phyloP scores from a whole-genome alignment of 2,329 filamentous ascomycete genomes.

The Dothideomycetes sp. region DNA sequence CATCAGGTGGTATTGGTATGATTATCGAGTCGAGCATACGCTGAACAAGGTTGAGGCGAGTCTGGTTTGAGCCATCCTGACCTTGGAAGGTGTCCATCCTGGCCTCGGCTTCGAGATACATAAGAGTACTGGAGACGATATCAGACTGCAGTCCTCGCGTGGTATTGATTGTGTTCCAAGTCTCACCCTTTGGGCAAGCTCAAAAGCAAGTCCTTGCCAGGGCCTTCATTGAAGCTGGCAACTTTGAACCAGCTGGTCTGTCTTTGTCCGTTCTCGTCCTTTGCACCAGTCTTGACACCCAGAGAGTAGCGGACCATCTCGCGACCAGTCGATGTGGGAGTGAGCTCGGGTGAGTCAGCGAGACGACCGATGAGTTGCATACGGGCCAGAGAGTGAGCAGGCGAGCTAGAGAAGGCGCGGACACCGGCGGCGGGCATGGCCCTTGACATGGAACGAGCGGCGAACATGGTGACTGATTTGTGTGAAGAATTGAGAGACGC shows the following conservation, averaged over 20 bases:
- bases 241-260: constrained; percentile 81
- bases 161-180: not conserved
- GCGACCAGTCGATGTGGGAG: constrained; percentile 57
- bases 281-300: constrained; percentile 56
- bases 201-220: constrained; percentile 62
- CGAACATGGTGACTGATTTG: constrained; percentile 33
- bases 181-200: constrained; percentile 75
- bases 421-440: constrained; percentile 32
- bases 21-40: constrained; percentile 48
- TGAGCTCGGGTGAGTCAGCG: constrained; percentile 66
- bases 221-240: constrained; percentile 60
- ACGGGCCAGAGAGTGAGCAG: constrained; percentile 57
- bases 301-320: constrained; percentile 72
- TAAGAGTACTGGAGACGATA: constrained; percentile 50
- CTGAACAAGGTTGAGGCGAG: constrained; percentile 62
- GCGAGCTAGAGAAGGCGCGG: constrained; percentile 69
- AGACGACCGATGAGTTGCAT: constrained; percentile 84
- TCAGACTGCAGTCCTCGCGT: not conserved
- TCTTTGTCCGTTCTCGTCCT: constrained; percentile 56
- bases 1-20: not conserved
- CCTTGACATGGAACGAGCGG: constrained; percentile 39
- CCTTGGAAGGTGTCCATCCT: constrained; percentile 58
- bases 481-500: not conserved
- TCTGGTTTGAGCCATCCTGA: constrained; percentile 58
- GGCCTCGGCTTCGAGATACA: constrained; percentile 79